These are phyloP conservation scores for Thalassiosira sp. DNA, from an alignment of 352 stramenopile species.

Conservation along the genomic window DNA sequence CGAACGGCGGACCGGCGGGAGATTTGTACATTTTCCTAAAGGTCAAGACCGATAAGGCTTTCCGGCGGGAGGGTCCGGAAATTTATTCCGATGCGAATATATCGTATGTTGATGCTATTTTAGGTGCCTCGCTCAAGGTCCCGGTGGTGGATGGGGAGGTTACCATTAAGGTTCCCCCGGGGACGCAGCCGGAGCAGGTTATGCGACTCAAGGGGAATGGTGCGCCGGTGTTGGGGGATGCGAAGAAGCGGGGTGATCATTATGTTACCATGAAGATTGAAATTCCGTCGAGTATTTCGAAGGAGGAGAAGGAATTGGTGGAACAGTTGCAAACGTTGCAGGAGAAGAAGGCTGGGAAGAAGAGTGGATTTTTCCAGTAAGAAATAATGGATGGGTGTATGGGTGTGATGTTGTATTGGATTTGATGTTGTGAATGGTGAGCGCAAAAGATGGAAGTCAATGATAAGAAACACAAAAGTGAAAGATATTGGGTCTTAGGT, in stretches of 20 bases:
- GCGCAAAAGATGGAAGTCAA: too few relatives aligned
- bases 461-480: too few relatives aligned
- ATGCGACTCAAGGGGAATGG: constrained; percentile 86
- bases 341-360: constrained; percentile 71
- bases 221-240: constrained; percentile 76
- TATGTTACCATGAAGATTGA: constrained; percentile 85
- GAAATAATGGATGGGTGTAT: constrained; percentile 5
- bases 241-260: constrained; percentile 76
- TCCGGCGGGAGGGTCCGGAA: constrained; percentile 80
- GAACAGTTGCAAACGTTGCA: constrained; percentile 76
- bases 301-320: constrained; percentile 82
- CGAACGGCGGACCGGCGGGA: constrained; percentile 81
- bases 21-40: constrained; percentile 88
- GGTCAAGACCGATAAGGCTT: constrained; percentile 82
- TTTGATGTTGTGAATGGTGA: background rate
- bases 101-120: constrained; percentile 86
- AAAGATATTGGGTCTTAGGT: too few relatives aligned
- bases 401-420: background rate
- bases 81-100: constrained; percentile 83
- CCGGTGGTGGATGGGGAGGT: constrained; percentile 85
- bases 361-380: constrained; percentile 63
- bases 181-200: constrained; percentile 85
- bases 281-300: constrained; percentile 79
- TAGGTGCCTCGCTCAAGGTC: constrained; percentile 82
- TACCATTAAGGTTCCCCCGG: constrained; percentile 85